Conservation (phyloP, 805 yeast species). For the Starmerella kuoi region DNA sequence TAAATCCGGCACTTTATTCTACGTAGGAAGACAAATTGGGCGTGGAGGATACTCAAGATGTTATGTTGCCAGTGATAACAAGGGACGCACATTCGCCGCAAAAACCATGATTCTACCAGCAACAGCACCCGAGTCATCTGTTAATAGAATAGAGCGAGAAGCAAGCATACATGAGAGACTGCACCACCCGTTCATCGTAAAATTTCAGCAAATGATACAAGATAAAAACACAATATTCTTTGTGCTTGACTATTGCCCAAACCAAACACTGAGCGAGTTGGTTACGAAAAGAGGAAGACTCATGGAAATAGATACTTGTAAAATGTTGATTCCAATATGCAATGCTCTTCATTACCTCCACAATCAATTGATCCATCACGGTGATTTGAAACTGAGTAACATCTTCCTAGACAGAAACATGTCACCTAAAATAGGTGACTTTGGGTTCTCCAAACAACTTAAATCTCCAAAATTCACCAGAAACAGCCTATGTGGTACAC, state of each 20-base stretch:
- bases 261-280: conserved; percentile 84
- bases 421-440: conserved; percentile 91
- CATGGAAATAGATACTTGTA: conserved; percentile 83
- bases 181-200: conserved; percentile 77
- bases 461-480: conserved; percentile 60
- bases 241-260: conserved; percentile 82
- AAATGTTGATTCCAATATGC: conserved; percentile 72
- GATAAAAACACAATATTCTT: conserved; percentile 86
- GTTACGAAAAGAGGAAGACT: conserved; percentile 65
- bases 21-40: conserved; percentile 15
- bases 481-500: conserved; percentile 92
- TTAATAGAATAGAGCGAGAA: conserved; percentile 33
- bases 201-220: conserved; percentile 87
- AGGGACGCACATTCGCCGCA: conserved; percentile 13
- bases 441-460: conserved; percentile 84
- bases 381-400: conserved; percentile 89
- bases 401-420: conserved; percentile 84
- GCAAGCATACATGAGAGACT: conserved; percentile 82
- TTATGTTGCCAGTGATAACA: conserved; percentile 3
- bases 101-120: conserved; percentile 8
- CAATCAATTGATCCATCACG: conserved; percentile 76
- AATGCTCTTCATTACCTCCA: conserved; percentile 91
- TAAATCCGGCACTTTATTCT: conserved; percentile 5
- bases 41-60: conserved; percentile 19
- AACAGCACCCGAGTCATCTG: not conserved